A percentile compares a stretch with the other conserved stretches of the same genome.
Evolutionary conservation across 768 basidiomycete genomes (phyloP).

Genomic region (Naganishia onofrii): DNA sequence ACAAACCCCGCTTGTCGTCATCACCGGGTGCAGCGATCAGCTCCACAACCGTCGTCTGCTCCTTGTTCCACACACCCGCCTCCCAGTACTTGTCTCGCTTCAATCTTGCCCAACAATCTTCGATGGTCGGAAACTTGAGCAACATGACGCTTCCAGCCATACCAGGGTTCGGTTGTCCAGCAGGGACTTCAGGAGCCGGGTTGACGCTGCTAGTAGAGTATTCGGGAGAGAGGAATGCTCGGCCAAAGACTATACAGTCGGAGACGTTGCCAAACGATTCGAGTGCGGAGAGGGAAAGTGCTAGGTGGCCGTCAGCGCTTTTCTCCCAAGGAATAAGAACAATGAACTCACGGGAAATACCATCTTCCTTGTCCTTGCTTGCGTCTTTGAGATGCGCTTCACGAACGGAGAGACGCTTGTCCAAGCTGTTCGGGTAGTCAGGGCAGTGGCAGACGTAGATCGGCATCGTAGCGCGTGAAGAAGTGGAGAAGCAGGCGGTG

Average conservation of each 20-base stretch:
- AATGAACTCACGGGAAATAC: constrained; percentile 34
- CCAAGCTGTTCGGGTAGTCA: constrained; percentile 44
- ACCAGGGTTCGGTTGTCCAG: constrained; percentile 21
- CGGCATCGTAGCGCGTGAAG: constrained; percentile 38
- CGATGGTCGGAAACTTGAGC: constrained; percentile 38
- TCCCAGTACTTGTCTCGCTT: constrained; percentile 47
- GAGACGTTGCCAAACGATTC: neutral
- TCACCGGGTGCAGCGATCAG: constrained; percentile 32
- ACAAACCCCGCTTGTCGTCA: constrained; percentile 14
- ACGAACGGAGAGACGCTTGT: constrained; percentile 40
- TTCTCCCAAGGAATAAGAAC: too few species aligned
- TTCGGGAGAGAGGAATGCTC: constrained; percentile 33
- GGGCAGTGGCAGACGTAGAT: constrained; percentile 46
- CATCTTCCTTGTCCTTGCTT: constrained; percentile 36
- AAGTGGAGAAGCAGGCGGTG: neutral
- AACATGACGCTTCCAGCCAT: constrained; percentile 39
- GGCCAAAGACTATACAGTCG: constrained; percentile 37
- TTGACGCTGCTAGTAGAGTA: constrained; percentile 27
- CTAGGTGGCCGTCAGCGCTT: neutral
- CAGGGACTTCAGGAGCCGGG: constrained; percentile 3
- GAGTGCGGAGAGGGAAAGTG: constrained; percentile 2
- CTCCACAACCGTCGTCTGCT: constrained; percentile 42
- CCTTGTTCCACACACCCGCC: constrained; percentile 48
- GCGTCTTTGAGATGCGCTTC: constrained; percentile 40
- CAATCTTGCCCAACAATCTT: constrained; percentile 38